These are phyloP conservation scores for Dioscorea cayenensis DNA, from an alignment of 116 monocot genomes.

Conservation along the genomic window DNA sequence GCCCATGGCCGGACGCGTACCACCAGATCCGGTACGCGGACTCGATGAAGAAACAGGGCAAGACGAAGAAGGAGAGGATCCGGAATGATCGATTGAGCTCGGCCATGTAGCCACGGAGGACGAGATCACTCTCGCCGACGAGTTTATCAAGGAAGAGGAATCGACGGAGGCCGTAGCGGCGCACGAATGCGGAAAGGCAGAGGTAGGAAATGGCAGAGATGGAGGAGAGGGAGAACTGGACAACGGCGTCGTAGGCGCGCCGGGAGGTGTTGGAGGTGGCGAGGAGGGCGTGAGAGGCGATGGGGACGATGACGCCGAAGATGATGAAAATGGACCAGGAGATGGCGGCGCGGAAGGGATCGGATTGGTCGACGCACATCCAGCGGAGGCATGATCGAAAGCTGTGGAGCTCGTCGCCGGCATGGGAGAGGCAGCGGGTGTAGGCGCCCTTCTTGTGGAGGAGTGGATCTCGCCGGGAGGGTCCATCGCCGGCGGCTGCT, in stretches of 20 bases:
- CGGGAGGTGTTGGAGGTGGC: constrained; percentile 16
- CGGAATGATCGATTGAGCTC: constrained; percentile 54
- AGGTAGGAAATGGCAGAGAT: constrained; percentile 44
- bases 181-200: constrained; percentile 43
- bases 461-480: not conserved
- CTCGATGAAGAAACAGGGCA: constrained; percentile 48
- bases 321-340: constrained; percentile 61
- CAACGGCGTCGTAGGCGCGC: constrained; percentile 42
- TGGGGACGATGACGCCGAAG: constrained; percentile 42
- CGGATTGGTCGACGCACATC: constrained; percentile 75
- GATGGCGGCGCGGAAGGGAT: constrained; percentile 6
- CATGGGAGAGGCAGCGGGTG: constrained; percentile 35
- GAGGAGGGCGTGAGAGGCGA: constrained; percentile 37
- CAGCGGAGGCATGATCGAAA: constrained; percentile 76
- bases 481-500: too few species aligned
- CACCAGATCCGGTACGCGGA: constrained; percentile 52
- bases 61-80: constrained; percentile 47
- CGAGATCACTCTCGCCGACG: constrained; percentile 48
- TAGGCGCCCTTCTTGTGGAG: constrained; percentile 8
- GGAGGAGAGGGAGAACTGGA: constrained; percentile 49
- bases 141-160: constrained; percentile 67
- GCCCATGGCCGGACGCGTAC: constrained; percentile 23
- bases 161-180: constrained; percentile 49
- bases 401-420: constrained; percentile 53
- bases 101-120: constrained; percentile 40